These are phyloP conservation scores for Cercophora sp. DNA, from an alignment of 495 filamentous ascomycete species.

Conservation along the genomic window DNA sequence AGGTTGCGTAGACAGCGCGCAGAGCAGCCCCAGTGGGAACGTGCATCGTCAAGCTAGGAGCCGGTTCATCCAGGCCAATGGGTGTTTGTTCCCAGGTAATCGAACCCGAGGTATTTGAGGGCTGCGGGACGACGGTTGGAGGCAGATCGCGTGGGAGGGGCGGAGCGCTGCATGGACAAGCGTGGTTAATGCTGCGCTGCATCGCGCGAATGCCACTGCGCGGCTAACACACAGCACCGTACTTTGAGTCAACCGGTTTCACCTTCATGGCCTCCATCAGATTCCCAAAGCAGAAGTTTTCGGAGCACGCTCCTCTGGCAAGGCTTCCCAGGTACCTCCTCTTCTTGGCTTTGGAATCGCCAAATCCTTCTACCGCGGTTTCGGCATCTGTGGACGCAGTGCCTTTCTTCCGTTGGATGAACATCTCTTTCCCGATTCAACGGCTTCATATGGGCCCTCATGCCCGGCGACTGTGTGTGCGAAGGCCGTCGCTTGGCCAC, in stretches of 20 bases:
- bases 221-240: constrained; percentile 8
- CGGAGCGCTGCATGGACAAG: constrained; percentile 6
- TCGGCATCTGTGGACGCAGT: too few species aligned
- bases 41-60: neutral
- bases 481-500: neutral
- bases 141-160: constrained; percentile 6
- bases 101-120: constrained; percentile 4
- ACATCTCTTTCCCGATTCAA: neutral
- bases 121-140: neutral
- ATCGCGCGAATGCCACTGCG: constrained; percentile 7
- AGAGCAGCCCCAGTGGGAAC: neutral
- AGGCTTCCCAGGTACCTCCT: too few species aligned
- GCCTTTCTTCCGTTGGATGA: too few species aligned
- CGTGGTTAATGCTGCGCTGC: constrained; percentile 9
- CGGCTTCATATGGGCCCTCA: constrained; percentile 3
- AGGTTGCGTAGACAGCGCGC: too few species aligned
- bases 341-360: too few species aligned
- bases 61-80: constrained; percentile 10
- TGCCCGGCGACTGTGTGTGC: neutral
- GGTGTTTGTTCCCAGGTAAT: constrained; percentile 1
- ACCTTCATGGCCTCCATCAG: constrained; percentile 3
- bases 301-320: too few species aligned
- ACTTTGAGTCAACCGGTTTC: constrained; percentile 15
- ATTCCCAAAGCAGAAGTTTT: too few species aligned
- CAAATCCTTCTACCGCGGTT: too few species aligned